Percentiles rank a stretch among this genome's conserved stretches.
phyloP scores from a whole-genome alignment of 164 flowering plant species.

The Brasenia schreberi region DNA sequence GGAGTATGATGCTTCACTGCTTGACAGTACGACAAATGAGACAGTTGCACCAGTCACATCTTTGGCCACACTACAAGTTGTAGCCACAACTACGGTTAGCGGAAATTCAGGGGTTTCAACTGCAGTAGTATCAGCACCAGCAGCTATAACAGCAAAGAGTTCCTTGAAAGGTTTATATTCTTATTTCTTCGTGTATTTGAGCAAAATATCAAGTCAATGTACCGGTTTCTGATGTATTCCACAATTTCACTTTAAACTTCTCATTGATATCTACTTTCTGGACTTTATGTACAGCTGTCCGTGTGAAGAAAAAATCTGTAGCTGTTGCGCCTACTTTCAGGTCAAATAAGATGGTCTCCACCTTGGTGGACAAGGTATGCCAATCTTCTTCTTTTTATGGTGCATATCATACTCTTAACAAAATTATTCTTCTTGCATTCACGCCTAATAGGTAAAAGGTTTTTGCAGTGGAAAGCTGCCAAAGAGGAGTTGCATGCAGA shows the following conservation, averaged over 20 bases:
- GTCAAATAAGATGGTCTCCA: conserved; percentile 89
- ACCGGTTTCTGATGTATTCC: too few relatives aligned
- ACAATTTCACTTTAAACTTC: too few relatives aligned
- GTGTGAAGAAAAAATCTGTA: conserved; percentile 53
- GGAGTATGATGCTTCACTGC: background rate
- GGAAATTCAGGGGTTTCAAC: conserved; percentile 8
- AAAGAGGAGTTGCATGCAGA: conserved; percentile 84
- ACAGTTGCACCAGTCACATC: background rate
- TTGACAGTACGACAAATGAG: background rate
- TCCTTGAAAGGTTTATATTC: conserved; percentile 49
- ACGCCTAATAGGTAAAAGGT: background rate
- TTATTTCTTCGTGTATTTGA: background rate
- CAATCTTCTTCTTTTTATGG: conserved; percentile 3
- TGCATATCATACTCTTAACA: background rate
- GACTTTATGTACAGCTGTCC: conserved; percentile 29
- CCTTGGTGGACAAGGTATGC: conserved; percentile 87
- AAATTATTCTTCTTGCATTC: conserved; percentile 2
- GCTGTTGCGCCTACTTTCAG: conserved; percentile 60
- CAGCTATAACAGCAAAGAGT: conserved; percentile 22
- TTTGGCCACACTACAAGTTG: conserved; percentile 21
- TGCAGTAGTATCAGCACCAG: conserved; percentile 14
- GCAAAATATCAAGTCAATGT: too few relatives aligned
- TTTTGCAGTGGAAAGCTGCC: conserved; percentile 86
- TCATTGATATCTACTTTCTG: background rate
- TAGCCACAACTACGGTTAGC: conserved; percentile 13